Conservation (phyloP, 192 early-diverging fungal genomes). For the Coemansia sp. region DNA sequence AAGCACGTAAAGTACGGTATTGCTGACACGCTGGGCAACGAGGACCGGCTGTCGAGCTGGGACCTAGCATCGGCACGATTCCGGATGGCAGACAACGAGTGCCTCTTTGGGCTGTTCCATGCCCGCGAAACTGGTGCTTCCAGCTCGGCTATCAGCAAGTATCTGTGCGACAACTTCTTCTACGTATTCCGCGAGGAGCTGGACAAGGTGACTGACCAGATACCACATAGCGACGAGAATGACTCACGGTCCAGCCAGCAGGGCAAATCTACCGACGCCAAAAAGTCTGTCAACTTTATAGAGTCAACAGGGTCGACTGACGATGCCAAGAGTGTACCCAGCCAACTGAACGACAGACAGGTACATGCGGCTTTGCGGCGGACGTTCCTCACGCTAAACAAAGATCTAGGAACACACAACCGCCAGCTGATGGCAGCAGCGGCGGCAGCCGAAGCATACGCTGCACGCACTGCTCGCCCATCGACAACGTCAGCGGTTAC, state of each 20-base stretch:
- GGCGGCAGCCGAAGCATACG: constrained; percentile 38
- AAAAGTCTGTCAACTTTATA: constrained; percentile 49
- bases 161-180: constrained; percentile 71
- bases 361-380: constrained; percentile 69
- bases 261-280: constrained; percentile 7
- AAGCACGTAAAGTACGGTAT: constrained; percentile 85
- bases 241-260: constrained; percentile 10
- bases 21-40: constrained; percentile 73
- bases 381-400: constrained; percentile 80
- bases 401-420: constrained; percentile 67
- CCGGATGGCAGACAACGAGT: constrained; percentile 82
- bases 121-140: constrained; percentile 57
- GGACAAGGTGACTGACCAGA: constrained; percentile 60
- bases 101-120: constrained; percentile 86
- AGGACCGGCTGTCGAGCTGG: constrained; percentile 75
- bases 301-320: constrained; percentile 23
- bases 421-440: constrained; percentile 50
- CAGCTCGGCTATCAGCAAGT: constrained; percentile 59
- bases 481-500: constrained; percentile 11
- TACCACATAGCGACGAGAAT: constrained; percentile 25
- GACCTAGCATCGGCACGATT: constrained; percentile 84
- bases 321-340: constrained; percentile 10
- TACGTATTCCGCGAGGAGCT: constrained; percentile 71
- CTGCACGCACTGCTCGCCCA: constrained; percentile 29
- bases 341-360: constrained; percentile 35